Evolutionary conservation across 768 basidiomycete species (phyloP).

Genomic region (Podaxis sp.): DNA sequence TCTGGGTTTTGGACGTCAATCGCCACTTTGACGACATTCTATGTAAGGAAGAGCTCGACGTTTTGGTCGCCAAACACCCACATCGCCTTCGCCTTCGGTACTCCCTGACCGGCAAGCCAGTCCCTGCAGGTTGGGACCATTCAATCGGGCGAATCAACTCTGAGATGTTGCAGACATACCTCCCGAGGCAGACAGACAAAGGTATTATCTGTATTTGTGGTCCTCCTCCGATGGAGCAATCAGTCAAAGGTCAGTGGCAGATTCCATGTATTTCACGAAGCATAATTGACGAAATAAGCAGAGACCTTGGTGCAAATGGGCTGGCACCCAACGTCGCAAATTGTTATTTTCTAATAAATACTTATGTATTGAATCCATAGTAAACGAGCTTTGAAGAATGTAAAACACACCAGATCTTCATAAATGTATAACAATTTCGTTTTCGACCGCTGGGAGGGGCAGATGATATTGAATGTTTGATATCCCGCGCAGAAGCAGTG

Average conservation of each 20-base stretch:
- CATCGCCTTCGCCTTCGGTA: constrained; percentile 42
- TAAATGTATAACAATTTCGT: too few relatives aligned
- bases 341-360: too few relatives aligned
- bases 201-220: constrained; percentile 50
- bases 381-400: too few relatives aligned
- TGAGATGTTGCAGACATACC: constrained; percentile 35
- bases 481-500: too few relatives aligned
- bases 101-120: constrained; percentile 35
- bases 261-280: too few relatives aligned
- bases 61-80: constrained; percentile 26
- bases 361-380: too few relatives aligned
- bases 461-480: too few relatives aligned
- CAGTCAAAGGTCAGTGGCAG: constrained; percentile 16
- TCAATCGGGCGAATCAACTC: constrained; percentile 41
- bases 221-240: constrained; percentile 31
- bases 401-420: too few relatives aligned
- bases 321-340: too few relatives aligned
- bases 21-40: constrained; percentile 49
- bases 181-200: constrained; percentile 40
- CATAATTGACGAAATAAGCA: too few relatives aligned
- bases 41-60: constrained; percentile 48
- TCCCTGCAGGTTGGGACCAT: constrained; percentile 37
- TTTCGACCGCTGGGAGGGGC: too few relatives aligned
- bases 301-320: too few relatives aligned
- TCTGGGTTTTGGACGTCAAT: constrained; percentile 53